Conservation (phyloP, 106 monocot genomes). For the Phalaenopsis equestris region DNA sequence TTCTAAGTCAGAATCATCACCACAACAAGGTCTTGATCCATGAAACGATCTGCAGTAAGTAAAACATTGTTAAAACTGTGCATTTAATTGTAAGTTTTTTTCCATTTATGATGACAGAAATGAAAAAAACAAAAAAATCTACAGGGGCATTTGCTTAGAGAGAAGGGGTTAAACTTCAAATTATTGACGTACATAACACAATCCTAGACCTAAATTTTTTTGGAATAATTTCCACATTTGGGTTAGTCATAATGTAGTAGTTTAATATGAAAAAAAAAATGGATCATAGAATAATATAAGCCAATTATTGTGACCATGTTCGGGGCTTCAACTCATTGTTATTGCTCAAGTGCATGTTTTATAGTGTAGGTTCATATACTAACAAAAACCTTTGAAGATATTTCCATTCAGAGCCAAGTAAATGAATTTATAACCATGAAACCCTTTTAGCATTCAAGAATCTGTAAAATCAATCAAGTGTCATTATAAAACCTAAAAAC, state of each 20-base stretch:
- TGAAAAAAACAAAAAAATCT: neutral
- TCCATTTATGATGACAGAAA: neutral
- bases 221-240: neutral
- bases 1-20: slow-evolving; percentile 67
- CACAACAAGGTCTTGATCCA: slow-evolving; percentile 34
- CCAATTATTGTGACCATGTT: neutral
- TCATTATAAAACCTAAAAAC: too few relatives aligned
- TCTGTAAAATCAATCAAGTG: too few relatives aligned
- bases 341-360: neutral
- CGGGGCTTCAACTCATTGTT: neutral
- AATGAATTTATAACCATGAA: too few relatives aligned
- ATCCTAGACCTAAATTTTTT: neutral
- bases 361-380: neutral
- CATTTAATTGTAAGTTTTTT: neutral
- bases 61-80: neutral
- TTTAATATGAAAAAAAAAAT: too few relatives aligned
- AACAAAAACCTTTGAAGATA: neutral
- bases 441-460: too few relatives aligned
- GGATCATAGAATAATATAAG: neutral
- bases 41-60: slow-evolving; percentile 35
- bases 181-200: neutral
- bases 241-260: neutral
- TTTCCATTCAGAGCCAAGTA: too few relatives aligned
- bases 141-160: neutral
- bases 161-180: neutral